Evolutionary conservation across 176 grass and related monocot genomes (phyloP).

Genomic region (Elymus sibiricus): DNA sequence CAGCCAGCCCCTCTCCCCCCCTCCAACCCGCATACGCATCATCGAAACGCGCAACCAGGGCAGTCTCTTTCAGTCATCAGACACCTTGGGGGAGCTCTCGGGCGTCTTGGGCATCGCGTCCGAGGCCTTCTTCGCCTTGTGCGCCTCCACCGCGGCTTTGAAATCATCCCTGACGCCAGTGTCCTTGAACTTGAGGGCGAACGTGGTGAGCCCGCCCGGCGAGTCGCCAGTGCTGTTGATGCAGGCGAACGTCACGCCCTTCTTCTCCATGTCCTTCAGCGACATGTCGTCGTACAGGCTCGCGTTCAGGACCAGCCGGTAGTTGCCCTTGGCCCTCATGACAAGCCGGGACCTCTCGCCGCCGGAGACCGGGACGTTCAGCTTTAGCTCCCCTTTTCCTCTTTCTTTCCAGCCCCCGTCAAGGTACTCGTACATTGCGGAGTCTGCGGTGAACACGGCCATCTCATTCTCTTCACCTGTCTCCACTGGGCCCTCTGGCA

Average conservation of each 20-base stretch:
- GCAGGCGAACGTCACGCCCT: constrained; percentile 75
- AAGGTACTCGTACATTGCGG: constrained; percentile 79
- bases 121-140: constrained; percentile 32
- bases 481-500: constrained; percentile 76
- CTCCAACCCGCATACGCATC: background rate
- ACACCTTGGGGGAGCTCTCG: constrained; percentile 37
- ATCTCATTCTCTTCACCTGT: constrained; percentile 89
- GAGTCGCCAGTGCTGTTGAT: constrained; percentile 63
- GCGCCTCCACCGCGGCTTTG: constrained; percentile 29
- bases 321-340: constrained; percentile 89
- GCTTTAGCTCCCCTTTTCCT: constrained; percentile 88
- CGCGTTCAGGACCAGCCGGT: constrained; percentile 72
- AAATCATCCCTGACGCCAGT: constrained; percentile 60
- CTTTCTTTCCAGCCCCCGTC: constrained; percentile 94
- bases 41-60: background rate
- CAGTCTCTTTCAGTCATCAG: constrained; percentile 20
- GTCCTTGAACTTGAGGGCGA: constrained; percentile 93
- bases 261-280: constrained; percentile 96
- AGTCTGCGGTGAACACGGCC: constrained; percentile 63
- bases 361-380: constrained; percentile 60
- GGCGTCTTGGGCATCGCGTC: constrained; percentile 21
- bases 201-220: constrained; percentile 43
- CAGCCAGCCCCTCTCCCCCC: background rate
- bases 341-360: constrained; percentile 63
- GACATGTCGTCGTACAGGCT: constrained; percentile 77